Base-by-base conservation (phyloP, 2,329 filamentous ascomycete genomes). In the Ophiostoma populinum region DNA sequence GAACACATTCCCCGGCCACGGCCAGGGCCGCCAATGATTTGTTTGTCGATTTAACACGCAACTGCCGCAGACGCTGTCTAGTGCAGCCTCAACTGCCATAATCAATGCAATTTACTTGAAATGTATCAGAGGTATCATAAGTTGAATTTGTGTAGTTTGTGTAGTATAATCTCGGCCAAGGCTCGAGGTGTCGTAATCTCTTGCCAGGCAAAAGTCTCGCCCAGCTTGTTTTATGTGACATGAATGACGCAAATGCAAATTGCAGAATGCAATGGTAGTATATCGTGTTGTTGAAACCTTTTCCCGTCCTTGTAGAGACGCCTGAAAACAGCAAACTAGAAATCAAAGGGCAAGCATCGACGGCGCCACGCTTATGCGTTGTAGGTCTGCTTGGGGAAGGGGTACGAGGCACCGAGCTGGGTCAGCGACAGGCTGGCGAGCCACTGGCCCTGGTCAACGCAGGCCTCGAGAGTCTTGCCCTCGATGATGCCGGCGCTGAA, bases 391-490 rank as follows among this genome's bases (percentile, higher is more conserved):
- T 87, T 86, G 51, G 80, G 80, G 65, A 74, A 80, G 46, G 81
- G 81, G 64, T 74, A 95, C 79, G 85, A 90, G 60, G 87, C 86
- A 49, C 90, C 90, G 49, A 94, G 66, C 62, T 95, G 86, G 63
- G 87, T 77, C 56, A 98, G 87, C 67, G 85, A 90, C 51, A 93
- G 66, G 52, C 79, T 78, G 33, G 90, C 90, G 46, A 98, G 71
- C 90, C 90, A 98, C 61, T 94, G 86, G 45, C 90, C 90, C 70
- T 90, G 81, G 56, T 94, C 80, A 47, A 98, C 69, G 51, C 70
- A 70, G 46, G 75, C 72, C 49, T 80, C 75, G 34, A 98, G 67
- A 36, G 72, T 55, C 64, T 90, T 81, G 57, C 80, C 83, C 58
- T 87, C 67, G 42, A 93, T 76, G 44, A 95, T 65, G 52, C 86